Evolutionary conservation across 1,284 basidiomycete species (phyloP).

Genomic region (Phlebopus sp.): DNA sequence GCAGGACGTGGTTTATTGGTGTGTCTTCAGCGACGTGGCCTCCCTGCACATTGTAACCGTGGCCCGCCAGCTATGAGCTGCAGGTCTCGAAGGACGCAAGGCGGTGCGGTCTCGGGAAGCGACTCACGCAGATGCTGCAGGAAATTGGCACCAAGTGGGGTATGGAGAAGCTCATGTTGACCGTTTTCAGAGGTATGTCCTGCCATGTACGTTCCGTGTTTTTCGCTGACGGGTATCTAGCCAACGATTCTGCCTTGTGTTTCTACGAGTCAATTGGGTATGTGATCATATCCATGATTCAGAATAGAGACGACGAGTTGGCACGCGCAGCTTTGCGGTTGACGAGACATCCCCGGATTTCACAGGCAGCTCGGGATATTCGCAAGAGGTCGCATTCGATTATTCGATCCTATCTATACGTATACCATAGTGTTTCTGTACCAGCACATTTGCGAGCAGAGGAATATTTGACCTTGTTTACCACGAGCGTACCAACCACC

Average conservation of each 20-base stretch:
- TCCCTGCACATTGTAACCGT: slow-evolving; percentile 1
- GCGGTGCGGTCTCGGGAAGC: slow-evolving; percentile 56
- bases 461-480: slow-evolving; percentile 26
- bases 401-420: slow-evolving; percentile 56
- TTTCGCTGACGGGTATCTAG: slow-evolving; percentile 36
- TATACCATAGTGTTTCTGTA: slow-evolving; percentile 8
- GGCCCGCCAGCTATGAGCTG: slow-evolving; percentile 62
- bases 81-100: slow-evolving; percentile 49
- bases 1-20: slow-evolving; percentile 68
- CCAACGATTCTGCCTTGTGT: slow-evolving; percentile 47
- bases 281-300: slow-evolving; percentile 5
- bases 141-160: slow-evolving; percentile 47
- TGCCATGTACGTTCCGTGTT: not conserved
- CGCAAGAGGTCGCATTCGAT: slow-evolving; percentile 40
- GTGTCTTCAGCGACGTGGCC: slow-evolving; percentile 11
- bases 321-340: slow-evolving; percentile 44
- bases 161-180: slow-evolving; percentile 72
- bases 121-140: slow-evolving; percentile 47
- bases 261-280: slow-evolving; percentile 64
- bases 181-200: slow-evolving; percentile 59
- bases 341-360: slow-evolving; percentile 58
- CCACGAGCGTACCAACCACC: not conserved
- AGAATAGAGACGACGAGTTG: not conserved
- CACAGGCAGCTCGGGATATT: slow-evolving; percentile 23
- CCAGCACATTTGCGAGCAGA: not conserved